Conservation (phyloP, 495 filamentous ascomycete species). For the Astrothelium macrocarpum region DNA sequence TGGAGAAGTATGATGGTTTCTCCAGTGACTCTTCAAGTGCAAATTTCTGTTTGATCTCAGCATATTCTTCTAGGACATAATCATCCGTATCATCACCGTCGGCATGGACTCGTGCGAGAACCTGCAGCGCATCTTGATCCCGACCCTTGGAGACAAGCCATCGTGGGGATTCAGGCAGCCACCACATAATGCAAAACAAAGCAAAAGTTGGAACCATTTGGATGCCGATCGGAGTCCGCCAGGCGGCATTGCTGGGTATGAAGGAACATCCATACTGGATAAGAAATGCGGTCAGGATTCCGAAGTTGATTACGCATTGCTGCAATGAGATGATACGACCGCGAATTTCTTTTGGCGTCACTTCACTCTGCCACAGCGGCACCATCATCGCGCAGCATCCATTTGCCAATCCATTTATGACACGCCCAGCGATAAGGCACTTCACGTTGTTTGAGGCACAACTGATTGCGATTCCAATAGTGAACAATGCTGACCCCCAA, state of each 20-base stretch:
- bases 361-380: slow-evolving; percentile 32
- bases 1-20: neutral
- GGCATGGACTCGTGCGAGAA: slow-evolving; percentile 17
- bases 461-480: slow-evolving; percentile 37
- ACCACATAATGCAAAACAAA: slow-evolving; percentile 46
- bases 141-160: slow-evolving; percentile 58
- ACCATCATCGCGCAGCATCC: slow-evolving; percentile 36
- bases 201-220: slow-evolving; percentile 43
- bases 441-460: slow-evolving; percentile 33
- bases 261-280: slow-evolving; percentile 38
- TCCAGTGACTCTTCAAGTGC: neutral
- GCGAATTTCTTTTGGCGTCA: neutral
- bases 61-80: neutral
- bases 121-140: slow-evolving; percentile 13
- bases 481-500: slow-evolving; percentile 38
- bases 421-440: slow-evolving; percentile 36
- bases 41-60: neutral
- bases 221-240: slow-evolving; percentile 45
- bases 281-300: neutral
- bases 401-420: slow-evolving; percentile 36
- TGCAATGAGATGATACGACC: neutral
- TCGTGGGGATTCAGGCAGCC: slow-evolving; percentile 53
- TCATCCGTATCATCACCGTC: slow-evolving; percentile 8
- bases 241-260: slow-evolving; percentile 40
- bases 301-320: slow-evolving; percentile 27